These are phyloP conservation scores for Macrophomina pseudophaseolina DNA, from an alignment of 2,329 filamentous ascomycete genomes.

Conservation along the genomic window DNA sequence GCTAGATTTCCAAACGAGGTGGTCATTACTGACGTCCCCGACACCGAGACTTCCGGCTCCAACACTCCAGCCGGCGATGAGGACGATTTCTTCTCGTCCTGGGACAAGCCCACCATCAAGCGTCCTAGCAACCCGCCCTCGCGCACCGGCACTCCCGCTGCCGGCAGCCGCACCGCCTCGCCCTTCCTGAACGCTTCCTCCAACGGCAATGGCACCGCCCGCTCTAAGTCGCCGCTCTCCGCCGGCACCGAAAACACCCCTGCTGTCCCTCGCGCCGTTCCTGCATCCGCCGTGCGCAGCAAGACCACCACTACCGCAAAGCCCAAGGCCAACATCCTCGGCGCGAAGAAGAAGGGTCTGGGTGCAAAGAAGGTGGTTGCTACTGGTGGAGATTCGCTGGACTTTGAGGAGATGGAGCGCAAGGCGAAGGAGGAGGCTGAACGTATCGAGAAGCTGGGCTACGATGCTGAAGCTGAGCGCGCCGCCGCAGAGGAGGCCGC, in stretches of 20 bases:
- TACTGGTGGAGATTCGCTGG: constrained; percentile 66
- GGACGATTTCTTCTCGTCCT: constrained; percentile 98
- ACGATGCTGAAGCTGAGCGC: constrained; percentile 88
- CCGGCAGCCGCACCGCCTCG: constrained; percentile 80
- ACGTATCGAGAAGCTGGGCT: constrained; percentile 91
- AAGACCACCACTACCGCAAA: constrained; percentile 71
- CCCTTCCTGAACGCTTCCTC: constrained; percentile 79
- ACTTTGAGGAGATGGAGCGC: constrained; percentile 96
- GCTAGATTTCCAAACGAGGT: constrained; percentile 82
- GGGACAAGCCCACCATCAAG: constrained; percentile 98
- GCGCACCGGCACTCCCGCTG: constrained; percentile 82
- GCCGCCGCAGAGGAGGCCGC: constrained; percentile 51
- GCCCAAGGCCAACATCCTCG: constrained; percentile 84
- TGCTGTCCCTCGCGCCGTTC: constrained; percentile 70
- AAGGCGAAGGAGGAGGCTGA: constrained; percentile 98
- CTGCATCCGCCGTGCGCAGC: constrained; percentile 75
- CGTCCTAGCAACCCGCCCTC: constrained; percentile 92
- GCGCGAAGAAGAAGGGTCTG: constrained; percentile 68
- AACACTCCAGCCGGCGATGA: constrained; percentile 82
- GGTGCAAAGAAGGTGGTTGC: constrained; percentile 71
- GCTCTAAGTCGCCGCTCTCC: constrained; percentile 79
- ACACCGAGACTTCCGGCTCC: constrained; percentile 64
- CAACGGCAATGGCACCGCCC: constrained; percentile 66
- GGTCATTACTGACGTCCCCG: constrained; percentile 74
- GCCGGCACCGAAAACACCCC: constrained; percentile 58